Conservation (phyloP, 73 alveolate genomes). For the Blepharisma stoltei region DNA sequence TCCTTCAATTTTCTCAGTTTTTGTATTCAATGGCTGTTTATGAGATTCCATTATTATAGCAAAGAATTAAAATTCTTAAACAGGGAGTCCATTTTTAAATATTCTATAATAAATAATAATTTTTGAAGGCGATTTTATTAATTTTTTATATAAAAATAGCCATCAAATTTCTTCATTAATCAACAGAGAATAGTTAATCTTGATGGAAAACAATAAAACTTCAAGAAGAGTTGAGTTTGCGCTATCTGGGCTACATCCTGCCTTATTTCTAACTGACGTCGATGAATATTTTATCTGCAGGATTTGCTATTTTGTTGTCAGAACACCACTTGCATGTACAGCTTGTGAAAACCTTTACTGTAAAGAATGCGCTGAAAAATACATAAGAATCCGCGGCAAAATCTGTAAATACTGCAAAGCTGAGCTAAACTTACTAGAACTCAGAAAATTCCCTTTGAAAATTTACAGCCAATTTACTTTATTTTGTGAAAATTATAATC, state of each 20-base stretch:
- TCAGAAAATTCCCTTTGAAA: not conserved
- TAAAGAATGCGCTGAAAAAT: not conserved
- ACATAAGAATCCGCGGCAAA: not conserved
- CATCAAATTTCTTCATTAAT: too few relatives aligned
- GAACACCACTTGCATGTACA: not conserved
- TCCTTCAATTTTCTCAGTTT: too few relatives aligned
- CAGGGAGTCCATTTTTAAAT: too few relatives aligned
- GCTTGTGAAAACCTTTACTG: not conserved
- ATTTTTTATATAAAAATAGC: too few relatives aligned
- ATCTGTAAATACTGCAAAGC: not conserved
- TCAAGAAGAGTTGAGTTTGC: slow-evolving; percentile 2
- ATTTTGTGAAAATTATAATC: not conserved
- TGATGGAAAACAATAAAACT: too few relatives aligned
- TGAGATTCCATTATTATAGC: too few relatives aligned
- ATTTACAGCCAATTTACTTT: not conserved
- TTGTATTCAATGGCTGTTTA: too few relatives aligned
- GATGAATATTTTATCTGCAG: not conserved
- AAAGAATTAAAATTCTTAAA: too few relatives aligned
- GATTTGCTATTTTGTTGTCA: not conserved
- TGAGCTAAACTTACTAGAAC: not conserved
- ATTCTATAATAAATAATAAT: too few relatives aligned
- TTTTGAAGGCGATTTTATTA: too few relatives aligned
- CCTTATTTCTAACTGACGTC: not conserved
- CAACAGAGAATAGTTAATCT: too few relatives aligned
- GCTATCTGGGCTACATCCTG: slow-evolving; percentile 9